phyloP scores from a whole-genome alignment of 306 rosid genomes.

The Corylus heterophylla region DNA sequence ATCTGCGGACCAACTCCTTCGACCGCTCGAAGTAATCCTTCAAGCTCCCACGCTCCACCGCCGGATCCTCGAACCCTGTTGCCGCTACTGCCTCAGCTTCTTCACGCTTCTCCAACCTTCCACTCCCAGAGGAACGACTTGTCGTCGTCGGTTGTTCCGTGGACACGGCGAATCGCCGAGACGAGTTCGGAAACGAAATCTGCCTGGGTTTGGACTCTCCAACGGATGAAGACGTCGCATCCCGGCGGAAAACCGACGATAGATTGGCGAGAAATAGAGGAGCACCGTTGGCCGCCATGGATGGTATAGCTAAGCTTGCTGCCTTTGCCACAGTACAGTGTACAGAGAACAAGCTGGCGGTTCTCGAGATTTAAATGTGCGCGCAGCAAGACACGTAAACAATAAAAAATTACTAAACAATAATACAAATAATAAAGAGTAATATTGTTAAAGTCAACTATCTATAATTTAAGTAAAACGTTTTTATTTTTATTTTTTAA shows the following conservation, averaged over 20 bases:
- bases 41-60: slow-evolving; percentile 24
- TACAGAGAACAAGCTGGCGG: background rate
- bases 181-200: background rate
- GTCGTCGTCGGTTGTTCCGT: slow-evolving; percentile 20
- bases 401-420: no score
- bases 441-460: no score
- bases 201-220: slow-evolving; percentile 15
- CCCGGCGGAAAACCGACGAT: slow-evolving; percentile 22
- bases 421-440: no score
- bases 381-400: background rate
- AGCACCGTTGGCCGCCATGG: slow-evolving; percentile 50
- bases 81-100: slow-evolving; percentile 5
- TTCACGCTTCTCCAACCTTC: slow-evolving; percentile 11
- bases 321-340: background rate
- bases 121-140: slow-evolving; percentile 4
- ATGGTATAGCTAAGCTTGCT: no score
- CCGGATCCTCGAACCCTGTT: background rate
- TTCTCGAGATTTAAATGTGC: background rate
- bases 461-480: no score
- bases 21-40: slow-evolving; percentile 52
- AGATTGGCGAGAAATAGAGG: slow-evolving; percentile 16
- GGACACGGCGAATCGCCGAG: slow-evolving; percentile 33
- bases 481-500: no score
- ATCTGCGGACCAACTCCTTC: slow-evolving; percentile 34
- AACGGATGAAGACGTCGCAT: background rate